These are phyloP conservation scores for Candida maesae DNA, from an alignment of 805 yeast genomes.

Conservation along the genomic window DNA sequence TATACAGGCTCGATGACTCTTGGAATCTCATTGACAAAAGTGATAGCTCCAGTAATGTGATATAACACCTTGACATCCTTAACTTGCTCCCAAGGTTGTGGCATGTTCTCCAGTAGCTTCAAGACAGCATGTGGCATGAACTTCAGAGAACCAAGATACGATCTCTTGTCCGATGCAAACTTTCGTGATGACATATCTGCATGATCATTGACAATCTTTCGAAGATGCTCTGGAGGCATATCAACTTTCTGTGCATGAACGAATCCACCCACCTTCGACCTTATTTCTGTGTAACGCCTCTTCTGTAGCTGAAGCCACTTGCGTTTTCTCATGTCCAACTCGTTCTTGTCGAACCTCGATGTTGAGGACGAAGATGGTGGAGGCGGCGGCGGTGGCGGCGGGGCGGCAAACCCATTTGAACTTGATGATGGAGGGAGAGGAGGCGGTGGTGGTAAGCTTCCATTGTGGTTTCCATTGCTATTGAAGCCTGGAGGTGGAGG, in stretches of 20 bases:
- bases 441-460: conserved; percentile 22
- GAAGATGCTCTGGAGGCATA: conserved; percentile 91
- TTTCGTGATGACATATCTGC: conserved; percentile 79
- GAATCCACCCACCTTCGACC: conserved; percentile 36
- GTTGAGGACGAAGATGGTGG: conserved; percentile 17
- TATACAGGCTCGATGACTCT: conserved; percentile 90
- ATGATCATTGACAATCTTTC: conserved; percentile 79
- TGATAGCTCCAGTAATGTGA: conserved; percentile 89
- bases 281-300: conserved; percentile 41
- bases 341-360: conserved; percentile 21
- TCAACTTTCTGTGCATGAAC: conserved; percentile 64
- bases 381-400: conserved; percentile 33
- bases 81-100: conserved; percentile 94
- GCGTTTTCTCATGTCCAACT: conserved; percentile 42
- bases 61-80: conserved; percentile 86
- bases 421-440: conserved; percentile 30
- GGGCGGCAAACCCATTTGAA: conserved; percentile 27
- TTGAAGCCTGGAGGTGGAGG: conserved; percentile 25
- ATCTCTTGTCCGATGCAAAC: conserved; percentile 78
- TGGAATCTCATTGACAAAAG: conserved; percentile 91
- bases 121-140: conserved; percentile 94
- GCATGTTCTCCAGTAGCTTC: conserved; percentile 91
- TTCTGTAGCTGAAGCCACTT: conserved; percentile 67
- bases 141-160: conserved; percentile 86
- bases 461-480: conserved; percentile 7